Percentiles rank a stretch among this genome's conserved stretches.
These are phyloP conservation scores for Rutidosis leptorrhynchoides DNA, from an alignment of 129 eudicot genomes.

Conservation along the genomic window DNA sequence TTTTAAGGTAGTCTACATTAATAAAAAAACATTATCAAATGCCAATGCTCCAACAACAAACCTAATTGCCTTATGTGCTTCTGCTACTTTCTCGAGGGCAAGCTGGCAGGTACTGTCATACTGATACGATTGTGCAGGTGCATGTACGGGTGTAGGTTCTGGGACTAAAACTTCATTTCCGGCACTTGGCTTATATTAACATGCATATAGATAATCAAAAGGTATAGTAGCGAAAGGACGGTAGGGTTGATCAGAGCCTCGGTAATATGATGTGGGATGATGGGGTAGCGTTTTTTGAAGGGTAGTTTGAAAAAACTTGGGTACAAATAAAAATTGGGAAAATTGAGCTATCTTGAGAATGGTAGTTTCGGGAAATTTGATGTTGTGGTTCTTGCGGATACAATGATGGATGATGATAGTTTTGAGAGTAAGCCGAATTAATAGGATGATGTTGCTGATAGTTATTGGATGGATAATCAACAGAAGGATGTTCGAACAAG, in stretches of 20 bases:
- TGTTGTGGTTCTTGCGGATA: conserved; percentile 56
- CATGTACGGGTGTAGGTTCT: conserved; percentile 24
- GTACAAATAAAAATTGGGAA: conserved; percentile 80
- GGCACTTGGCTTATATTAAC: conserved; percentile 43
- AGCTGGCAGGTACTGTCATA: conserved; percentile 88
- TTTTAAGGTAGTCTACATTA: conserved; percentile 79
- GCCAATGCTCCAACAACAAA: conserved; percentile 96
- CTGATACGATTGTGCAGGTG: conserved; percentile 42
- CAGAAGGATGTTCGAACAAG: conserved; percentile 43
- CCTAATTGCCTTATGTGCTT: conserved; percentile 93
- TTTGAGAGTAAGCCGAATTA: conserved; percentile 38
- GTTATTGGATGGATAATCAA: conserved; percentile 45
- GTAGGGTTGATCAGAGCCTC: conserved; percentile 50
- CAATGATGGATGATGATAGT: conserved; percentile 45
- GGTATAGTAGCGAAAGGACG: conserved; percentile 38
- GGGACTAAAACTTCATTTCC: conserved; percentile 42
- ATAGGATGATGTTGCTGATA: conserved; percentile 44
- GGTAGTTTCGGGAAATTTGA: conserved; percentile 50
- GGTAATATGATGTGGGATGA: conserved; percentile 65
- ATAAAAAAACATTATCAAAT: conserved; percentile 75
- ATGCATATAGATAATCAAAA: conserved; percentile 37
- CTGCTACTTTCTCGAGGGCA: conserved; percentile 79
- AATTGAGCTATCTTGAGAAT: conserved; percentile 48
- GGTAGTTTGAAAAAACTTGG: conserved; percentile 77
- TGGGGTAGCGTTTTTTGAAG: conserved; percentile 74